Evolutionary conservation across 2,329 filamentous ascomycete genomes (phyloP).

Genomic region (Curvularia eragrostidis): DNA sequence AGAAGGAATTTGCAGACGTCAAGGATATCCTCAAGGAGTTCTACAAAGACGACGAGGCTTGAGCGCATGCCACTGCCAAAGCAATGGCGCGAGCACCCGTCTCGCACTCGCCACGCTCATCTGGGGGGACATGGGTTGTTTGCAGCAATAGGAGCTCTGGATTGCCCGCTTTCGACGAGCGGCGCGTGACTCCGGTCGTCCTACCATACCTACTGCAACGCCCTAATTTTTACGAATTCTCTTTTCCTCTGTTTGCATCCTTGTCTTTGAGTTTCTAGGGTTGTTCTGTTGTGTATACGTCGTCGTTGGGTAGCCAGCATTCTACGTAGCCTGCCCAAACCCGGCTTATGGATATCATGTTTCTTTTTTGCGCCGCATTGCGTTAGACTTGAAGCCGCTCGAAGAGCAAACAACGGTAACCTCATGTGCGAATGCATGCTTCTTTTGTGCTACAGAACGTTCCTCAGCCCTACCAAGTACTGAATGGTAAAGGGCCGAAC

Average conservation of each 20-base stretch:
- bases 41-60: slow-evolving; percentile 61
- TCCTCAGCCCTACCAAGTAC: slow-evolving; percentile 25
- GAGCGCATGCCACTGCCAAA: slow-evolving; percentile 5
- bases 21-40: slow-evolving; percentile 74
- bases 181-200: slow-evolving; percentile 7
- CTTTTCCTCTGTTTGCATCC: slow-evolving; percentile 10
- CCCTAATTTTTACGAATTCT: slow-evolving; percentile 13
- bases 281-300: slow-evolving; percentile 16
- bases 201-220: slow-evolving; percentile 4
- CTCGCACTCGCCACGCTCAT: slow-evolving; percentile 19
- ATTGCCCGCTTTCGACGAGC: slow-evolving; percentile 8
- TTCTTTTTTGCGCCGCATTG: slow-evolving; percentile 7
- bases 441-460: slow-evolving; percentile 12
- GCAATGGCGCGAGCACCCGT: slow-evolving; percentile 13
- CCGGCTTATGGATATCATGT: background rate
- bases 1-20: slow-evolving; percentile 77
- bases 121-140: background rate
- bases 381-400: slow-evolving; percentile 11
- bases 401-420: background rate
- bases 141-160: slow-evolving; percentile 5
- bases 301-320: slow-evolving; percentile 17
- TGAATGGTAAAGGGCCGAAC: slow-evolving; percentile 17
- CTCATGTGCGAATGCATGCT: background rate
- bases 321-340: slow-evolving; percentile 17
- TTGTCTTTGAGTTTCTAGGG: slow-evolving; percentile 8